Evolutionary conservation across 2,329 filamentous ascomycete genomes (phyloP), one percentile per base, ranked within the genome.

Genomic region (Biscogniauxia marginata): DNA sequence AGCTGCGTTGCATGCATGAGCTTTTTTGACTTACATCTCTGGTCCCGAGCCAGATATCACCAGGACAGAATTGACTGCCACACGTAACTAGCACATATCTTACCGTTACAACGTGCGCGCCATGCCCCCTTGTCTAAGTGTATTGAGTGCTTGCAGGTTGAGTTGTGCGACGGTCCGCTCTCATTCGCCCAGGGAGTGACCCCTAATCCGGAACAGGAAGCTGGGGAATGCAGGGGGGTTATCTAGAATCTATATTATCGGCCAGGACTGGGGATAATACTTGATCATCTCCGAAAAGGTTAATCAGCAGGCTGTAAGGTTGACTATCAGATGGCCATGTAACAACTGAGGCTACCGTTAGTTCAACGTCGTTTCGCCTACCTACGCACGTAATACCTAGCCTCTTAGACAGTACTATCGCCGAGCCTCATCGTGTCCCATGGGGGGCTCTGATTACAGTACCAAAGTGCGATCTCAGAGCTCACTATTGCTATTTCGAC

Each of bases 171-270:
- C 44, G n/a, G 46, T 50, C 50, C 47, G 47, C 49, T 60, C 58
- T 54, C 24, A 67, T 68, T 68, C 57, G 66, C 34, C 49, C 21
- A 56, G 25, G 16, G 48, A 11, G 3, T 24, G 19, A 25, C 54
- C 55, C 56, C 65, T 64, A 66, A 61, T 56, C 65, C 64, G 20
- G 60, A 69, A 65, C 19, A 63, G 67, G 67, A 64, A 69, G 66
- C 62, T 69, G 62, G 61, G 7, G 44, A 47, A 67, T 63, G 64
- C 59, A 64, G 66, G 65, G 65, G 62, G 57, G 56, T 55, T 63
- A 58, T 60, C 59, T 53, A 58, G 54, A 53, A 60, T 55, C 57
- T 62, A 56, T 63, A 54, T 63, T 56, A 60, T 56, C 60, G n/a
- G 11, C 39, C 21, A n/a, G 39, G 20, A 53, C 3, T 39, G 9